Conservation (phyloP, 2,329 filamentous ascomycete genomes). For the Hysterium pulicare region DNA sequence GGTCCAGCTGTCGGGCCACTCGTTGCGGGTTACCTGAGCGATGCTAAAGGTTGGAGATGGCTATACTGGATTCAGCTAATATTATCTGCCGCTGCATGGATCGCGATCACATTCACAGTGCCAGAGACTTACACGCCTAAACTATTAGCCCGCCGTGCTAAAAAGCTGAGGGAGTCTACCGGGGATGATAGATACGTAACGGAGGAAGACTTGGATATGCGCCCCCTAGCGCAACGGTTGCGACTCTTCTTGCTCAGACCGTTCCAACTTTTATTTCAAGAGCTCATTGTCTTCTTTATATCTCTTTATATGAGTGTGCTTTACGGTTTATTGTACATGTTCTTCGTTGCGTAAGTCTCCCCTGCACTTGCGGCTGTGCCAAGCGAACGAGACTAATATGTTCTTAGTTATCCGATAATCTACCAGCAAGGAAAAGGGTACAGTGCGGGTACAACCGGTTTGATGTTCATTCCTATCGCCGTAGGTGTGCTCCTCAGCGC, state of each 20-base stretch:
- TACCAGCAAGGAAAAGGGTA: constrained; percentile 80
- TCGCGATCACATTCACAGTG: constrained; percentile 81
- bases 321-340: constrained; percentile 73
- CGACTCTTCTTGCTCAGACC: constrained; percentile 74
- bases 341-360: constrained; percentile 56
- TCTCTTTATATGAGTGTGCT: constrained; percentile 82
- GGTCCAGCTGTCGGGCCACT: constrained; percentile 67
- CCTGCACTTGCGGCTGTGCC: not conserved
- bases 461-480: constrained; percentile 85
- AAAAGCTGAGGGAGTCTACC: constrained; percentile 67
- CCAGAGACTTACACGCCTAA: constrained; percentile 85
- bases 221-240: constrained; percentile 66
- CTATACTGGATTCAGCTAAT: constrained; percentile 87
- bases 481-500: constrained; percentile 70
- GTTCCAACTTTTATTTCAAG: constrained; percentile 79
- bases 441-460: constrained; percentile 67
- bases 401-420: constrained; percentile 61
- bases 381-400: constrained; percentile 27
- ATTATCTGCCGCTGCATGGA: constrained; percentile 64
- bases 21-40: constrained; percentile 63
- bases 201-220: constrained; percentile 73
- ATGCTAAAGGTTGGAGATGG: constrained; percentile 74
- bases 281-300: constrained; percentile 82
- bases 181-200: constrained; percentile 68
- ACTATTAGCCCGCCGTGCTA: constrained; percentile 67